phyloP scores from a whole-genome alignment of 2,329 filamentous ascomycete genomes.

The Magnaporthiopsis poae region DNA sequence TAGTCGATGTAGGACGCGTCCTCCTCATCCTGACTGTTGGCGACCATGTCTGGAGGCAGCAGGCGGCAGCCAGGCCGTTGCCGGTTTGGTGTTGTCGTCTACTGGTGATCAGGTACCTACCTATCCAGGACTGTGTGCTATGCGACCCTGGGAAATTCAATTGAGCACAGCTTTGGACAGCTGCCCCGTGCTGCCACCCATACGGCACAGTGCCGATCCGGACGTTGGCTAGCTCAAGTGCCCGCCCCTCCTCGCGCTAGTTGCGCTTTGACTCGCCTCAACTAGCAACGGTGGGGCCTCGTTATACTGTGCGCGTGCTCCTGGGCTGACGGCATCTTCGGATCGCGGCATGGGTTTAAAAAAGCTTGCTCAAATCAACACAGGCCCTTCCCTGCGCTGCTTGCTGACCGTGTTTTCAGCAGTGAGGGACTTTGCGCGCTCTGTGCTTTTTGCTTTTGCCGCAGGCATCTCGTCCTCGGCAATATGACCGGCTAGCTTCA shows the following conservation, averaged over 20 bases:
- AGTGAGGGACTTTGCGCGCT: too few species aligned
- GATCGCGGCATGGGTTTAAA: too few species aligned
- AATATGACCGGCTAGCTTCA: background rate
- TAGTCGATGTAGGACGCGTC: slow-evolving; percentile 90
- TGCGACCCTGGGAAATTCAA: background rate
- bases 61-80: too few species aligned
- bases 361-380: too few species aligned
- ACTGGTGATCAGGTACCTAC: too few species aligned
- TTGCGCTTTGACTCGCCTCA: background rate
- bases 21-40: slow-evolving; percentile 30
- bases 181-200: background rate
- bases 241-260: too few species aligned
- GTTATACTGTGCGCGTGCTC: background rate
- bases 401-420: background rate
- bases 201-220: background rate
- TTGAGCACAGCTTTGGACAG: background rate
- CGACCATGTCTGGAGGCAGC: slow-evolving; percentile 18
- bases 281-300: too few species aligned
- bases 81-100: background rate
- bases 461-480: background rate
- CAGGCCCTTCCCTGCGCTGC: too few species aligned
- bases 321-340: too few species aligned
- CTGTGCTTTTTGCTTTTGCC: background rate
- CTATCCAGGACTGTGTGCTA: too few species aligned
- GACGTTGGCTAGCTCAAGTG: background rate